A percentile compares a stretch with the other conserved stretches of the same genome.
phyloP scores from a whole-genome alignment of 129 eudicot genomes.

The Solidago caesia region DNA sequence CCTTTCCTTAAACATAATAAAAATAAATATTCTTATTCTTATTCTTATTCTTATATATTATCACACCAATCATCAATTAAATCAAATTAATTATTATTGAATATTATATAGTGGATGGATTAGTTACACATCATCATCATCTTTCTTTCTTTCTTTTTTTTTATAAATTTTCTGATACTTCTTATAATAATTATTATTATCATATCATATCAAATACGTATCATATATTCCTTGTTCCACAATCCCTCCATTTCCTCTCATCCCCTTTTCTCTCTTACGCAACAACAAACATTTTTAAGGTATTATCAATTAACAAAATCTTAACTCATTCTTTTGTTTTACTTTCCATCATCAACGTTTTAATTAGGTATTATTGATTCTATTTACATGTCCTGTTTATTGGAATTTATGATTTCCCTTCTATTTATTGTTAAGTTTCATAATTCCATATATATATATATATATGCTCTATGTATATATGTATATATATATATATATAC shows the following conservation, averaged over 20 bases:
- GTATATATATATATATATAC: too few relatives aligned
- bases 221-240: background rate
- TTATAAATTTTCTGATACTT: slow-evolving; percentile 7
- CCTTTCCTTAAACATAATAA: too few relatives aligned
- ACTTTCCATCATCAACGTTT: too few relatives aligned
- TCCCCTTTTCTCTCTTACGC: too few relatives aligned
- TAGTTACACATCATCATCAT: slow-evolving; percentile 37
- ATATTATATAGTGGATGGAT: slow-evolving; percentile 31
- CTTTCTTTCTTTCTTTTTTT: slow-evolving; percentile 23
- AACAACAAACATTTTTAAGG: too few relatives aligned
- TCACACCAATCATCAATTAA: too few relatives aligned
- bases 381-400: background rate
- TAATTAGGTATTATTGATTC: too few relatives aligned
- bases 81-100: background rate
- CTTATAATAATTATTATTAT: background rate
- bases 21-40: background rate
- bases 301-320: too few relatives aligned
- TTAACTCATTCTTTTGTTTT: too few relatives aligned
- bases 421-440: background rate
- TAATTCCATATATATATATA: background rate
- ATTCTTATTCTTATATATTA: background rate
- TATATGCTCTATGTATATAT: background rate
- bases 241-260: too few relatives aligned
- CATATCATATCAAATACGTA: slow-evolving; percentile 29
- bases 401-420: background rate